Evolutionary conservation across 257 asterid genomes (phyloP).

Genomic region (Plantago ovata): DNA sequence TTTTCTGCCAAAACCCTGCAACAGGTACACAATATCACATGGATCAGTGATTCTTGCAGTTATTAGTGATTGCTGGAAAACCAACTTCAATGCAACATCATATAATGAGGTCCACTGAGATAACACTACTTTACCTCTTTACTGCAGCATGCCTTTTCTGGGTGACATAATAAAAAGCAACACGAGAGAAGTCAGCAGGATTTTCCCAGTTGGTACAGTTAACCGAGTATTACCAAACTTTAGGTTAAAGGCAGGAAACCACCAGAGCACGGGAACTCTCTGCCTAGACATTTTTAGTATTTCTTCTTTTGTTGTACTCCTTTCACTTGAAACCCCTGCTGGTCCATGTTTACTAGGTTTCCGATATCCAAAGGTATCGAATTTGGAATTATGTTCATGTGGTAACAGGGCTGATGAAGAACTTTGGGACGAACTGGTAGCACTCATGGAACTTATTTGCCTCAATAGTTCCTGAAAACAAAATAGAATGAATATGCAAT

Average conservation of each 20-base stretch:
- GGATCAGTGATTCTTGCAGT: not conserved
- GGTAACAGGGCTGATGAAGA: constrained; percentile 35
- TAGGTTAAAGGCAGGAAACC: constrained; percentile 61
- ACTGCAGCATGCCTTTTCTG: constrained; percentile 59
- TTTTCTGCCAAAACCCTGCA: constrained; percentile 48
- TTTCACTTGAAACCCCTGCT: constrained; percentile 17
- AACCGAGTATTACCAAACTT: constrained; percentile 51
- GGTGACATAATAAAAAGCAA: constrained; percentile 39
- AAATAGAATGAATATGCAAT: constrained; percentile 16
- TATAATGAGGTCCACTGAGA: constrained; percentile 3
- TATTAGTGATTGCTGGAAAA: not conserved
- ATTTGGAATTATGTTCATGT: constrained; percentile 26
- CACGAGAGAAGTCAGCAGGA: constrained; percentile 46
- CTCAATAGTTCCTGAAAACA: constrained; percentile 67
- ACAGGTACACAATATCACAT: constrained; percentile 14
- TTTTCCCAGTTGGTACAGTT: constrained; percentile 57
- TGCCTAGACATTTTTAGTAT: constrained; percentile 47
- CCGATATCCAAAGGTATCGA: constrained; percentile 30
- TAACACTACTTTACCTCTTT: constrained; percentile 53
- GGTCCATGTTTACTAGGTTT: constrained; percentile 18
- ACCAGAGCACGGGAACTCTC: constrained; percentile 46
- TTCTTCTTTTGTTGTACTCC: constrained; percentile 43
- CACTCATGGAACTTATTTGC: constrained; percentile 54
- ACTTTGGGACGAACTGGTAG: constrained; percentile 44
- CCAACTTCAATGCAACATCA: not conserved